These are phyloP conservation scores for Eucalyptus coolabah DNA, from an alignment of 345 rosid species.

Conservation along the genomic window DNA sequence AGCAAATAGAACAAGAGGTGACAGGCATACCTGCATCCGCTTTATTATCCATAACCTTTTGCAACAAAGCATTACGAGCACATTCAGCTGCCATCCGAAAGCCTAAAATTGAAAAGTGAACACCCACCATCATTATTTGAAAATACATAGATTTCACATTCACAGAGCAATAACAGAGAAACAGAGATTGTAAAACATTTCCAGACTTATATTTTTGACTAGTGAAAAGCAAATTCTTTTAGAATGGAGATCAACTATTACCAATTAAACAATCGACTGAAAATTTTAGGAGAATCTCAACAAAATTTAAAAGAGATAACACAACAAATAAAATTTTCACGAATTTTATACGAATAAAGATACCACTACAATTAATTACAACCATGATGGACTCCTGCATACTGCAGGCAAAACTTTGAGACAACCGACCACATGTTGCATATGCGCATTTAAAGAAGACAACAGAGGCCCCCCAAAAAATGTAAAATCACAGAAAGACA, in stretches of 20 bases:
- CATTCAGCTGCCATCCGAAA: slow-evolving; percentile 93
- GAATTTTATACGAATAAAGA: neutral
- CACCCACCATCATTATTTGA: neutral
- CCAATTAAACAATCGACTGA: neutral
- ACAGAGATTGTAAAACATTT: neutral
- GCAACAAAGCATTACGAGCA: slow-evolving; percentile 65
- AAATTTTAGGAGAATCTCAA: neutral
- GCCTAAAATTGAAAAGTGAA: slow-evolving; percentile 31
- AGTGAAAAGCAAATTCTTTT: neutral
- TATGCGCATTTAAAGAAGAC: neutral
- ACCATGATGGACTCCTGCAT: neutral
- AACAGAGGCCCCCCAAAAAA: neutral
- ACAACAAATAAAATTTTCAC: fast-evolving
- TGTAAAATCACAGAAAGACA: neutral
- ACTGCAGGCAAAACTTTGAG: neutral
- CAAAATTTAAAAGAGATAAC: neutral
- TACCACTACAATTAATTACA: neutral
- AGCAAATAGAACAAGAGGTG: neutral
- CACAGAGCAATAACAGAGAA: neutral
- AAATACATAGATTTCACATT: neutral
- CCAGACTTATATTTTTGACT: neutral
- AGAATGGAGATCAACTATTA: neutral
- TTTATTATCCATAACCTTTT: slow-evolving; percentile 70
- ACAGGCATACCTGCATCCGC: slow-evolving; percentile 50
- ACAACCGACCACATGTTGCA: neutral